Conservation (phyloP, 805 yeast species). For the Metschnikowia lunata region DNA sequence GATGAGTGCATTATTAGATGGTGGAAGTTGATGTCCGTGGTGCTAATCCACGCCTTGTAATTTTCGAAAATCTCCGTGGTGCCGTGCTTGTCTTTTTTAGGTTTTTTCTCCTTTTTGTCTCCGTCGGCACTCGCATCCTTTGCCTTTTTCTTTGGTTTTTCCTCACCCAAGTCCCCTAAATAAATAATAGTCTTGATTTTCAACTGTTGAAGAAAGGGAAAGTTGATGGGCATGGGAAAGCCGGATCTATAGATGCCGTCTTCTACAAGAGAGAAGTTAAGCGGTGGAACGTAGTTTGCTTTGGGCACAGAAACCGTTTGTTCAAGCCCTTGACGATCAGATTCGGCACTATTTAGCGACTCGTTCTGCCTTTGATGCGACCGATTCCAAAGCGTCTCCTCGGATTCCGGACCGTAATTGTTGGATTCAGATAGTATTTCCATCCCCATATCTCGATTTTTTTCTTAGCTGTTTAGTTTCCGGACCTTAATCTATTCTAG, state of each 20-base stretch:
- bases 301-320: slow-evolving; percentile 7
- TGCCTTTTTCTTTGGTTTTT: slow-evolving; percentile 18
- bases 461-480: too few relatives aligned
- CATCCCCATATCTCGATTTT: too few relatives aligned
- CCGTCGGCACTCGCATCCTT: slow-evolving; percentile 6
- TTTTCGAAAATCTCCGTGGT: slow-evolving; percentile 48
- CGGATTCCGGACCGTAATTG: too few relatives aligned
- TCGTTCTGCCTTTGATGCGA: slow-evolving; percentile 6
- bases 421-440: too few relatives aligned
- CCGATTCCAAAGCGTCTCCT: slow-evolving; percentile 2
- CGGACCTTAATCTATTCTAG: too few relatives aligned
- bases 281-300: slow-evolving; percentile 66
- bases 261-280: slow-evolving; percentile 85
- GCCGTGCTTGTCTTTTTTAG: slow-evolving; percentile 43
- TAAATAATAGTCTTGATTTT: slow-evolving; percentile 76
- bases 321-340: neutral
- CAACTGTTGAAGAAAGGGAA: slow-evolving; percentile 68
- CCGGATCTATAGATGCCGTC: slow-evolving; percentile 88
- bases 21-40: slow-evolving; percentile 50
- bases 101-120: slow-evolving; percentile 17
- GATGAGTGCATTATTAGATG: slow-evolving; percentile 65
- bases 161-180: slow-evolving; percentile 57
- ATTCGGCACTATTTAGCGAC: neutral
- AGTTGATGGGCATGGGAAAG: slow-evolving; percentile 86
- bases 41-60: slow-evolving; percentile 63